Evolutionary conservation across 169 alveolate genomes (phyloP).

Genomic region (Eimeria maxima): DNA sequence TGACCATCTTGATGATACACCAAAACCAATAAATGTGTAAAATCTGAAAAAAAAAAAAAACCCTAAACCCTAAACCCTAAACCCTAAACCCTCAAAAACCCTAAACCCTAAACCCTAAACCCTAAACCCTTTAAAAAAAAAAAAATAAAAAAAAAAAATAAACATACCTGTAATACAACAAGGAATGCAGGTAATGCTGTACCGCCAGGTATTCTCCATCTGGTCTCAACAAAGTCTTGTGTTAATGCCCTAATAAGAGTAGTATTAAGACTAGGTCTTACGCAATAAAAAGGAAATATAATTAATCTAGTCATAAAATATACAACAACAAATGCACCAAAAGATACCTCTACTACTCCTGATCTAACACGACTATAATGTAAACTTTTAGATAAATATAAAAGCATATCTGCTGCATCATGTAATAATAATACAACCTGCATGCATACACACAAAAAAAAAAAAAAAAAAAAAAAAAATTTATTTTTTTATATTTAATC

Average conservation of each 20-base stretch:
- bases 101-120: neutral
- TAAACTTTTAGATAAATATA: conserved; percentile 75
- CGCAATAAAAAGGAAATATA: conserved; percentile 82
- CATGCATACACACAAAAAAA: neutral
- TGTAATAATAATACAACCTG: conserved; percentile 81
- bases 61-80: neutral
- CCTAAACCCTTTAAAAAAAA: too few relatives aligned
- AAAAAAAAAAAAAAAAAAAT: too few relatives aligned
- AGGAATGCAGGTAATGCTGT: conserved; percentile 48
- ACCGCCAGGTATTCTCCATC: conserved; percentile 82
- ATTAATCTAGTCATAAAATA: conserved; percentile 77
- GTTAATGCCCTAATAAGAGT: neutral
- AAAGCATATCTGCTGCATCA: conserved; percentile 81
- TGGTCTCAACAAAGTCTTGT: conserved; percentile 9
- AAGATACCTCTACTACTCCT: conserved; percentile 32
- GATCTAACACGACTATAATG: conserved; percentile 36
- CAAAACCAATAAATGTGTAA: conserved; percentile 79
- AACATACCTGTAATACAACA: conserved; percentile 33
- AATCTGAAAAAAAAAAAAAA: neutral
- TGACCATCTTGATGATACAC: conserved; percentile 58
- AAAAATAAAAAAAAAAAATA: neutral
- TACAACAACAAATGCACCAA: conserved; percentile 21
- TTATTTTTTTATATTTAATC: too few relatives aligned
- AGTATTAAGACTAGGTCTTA: conserved; percentile 70
- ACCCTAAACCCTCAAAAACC: neutral